Evolutionary conservation across 495 filamentous ascomycete genomes (phyloP).

Genomic region (Podospora pseudopauciseta): DNA sequence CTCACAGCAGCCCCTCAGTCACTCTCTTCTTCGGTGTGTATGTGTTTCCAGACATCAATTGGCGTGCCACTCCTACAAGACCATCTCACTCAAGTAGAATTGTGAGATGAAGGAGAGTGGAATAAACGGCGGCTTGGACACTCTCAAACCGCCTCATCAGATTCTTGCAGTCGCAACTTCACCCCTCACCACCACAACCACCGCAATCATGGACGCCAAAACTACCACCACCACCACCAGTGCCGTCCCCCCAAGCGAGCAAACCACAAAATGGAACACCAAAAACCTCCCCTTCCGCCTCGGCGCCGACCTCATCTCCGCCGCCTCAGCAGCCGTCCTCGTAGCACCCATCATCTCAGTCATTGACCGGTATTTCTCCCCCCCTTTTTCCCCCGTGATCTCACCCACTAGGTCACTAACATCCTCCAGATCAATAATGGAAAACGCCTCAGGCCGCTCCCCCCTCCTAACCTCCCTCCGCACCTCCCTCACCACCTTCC

Average conservation of each 20-base stretch:
- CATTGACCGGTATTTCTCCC: constrained; percentile 70
- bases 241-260: background rate
- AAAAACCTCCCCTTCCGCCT: constrained; percentile 64
- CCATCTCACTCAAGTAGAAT: background rate
- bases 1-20: constrained; percentile 1
- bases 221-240: background rate
- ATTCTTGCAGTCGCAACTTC: background rate
- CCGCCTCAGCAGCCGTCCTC: constrained; percentile 71
- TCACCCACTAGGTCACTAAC: no score
- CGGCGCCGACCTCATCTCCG: constrained; percentile 68
- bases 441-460: constrained; percentile 82
- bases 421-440: constrained; percentile 74
- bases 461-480: constrained; percentile 66
- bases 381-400: background rate
- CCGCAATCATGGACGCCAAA: constrained; percentile 4
- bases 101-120: constrained; percentile 16
- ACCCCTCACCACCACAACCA: background rate
- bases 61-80: background rate
- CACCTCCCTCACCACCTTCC: constrained; percentile 57
- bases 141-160: background rate
- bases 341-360: constrained; percentile 86
- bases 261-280: constrained; percentile 64
- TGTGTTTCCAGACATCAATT: background rate
- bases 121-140: constrained; percentile 10
- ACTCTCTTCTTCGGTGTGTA: background rate